Base-by-base conservation (phyloP, 148 eudicot genomes). In the Silene conica region DNA sequence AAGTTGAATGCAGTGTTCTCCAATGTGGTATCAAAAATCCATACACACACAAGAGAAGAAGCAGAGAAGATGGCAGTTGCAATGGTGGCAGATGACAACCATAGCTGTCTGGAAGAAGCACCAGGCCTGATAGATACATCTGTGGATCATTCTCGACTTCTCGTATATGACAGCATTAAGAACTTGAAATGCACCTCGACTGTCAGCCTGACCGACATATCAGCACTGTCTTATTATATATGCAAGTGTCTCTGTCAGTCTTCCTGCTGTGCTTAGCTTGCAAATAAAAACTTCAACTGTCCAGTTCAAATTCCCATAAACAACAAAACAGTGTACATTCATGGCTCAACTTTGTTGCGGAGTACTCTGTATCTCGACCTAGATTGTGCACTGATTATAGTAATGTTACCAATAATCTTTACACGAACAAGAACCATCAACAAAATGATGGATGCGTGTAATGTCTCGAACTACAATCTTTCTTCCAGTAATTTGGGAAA, bases 41-140 rank as follows among this genome's bases (percentile, higher is more conserved):
- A 93, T 66, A 87, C 90, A 74, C 82, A 89, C 78, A 93, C 96
- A 48, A 88, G 86, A 73, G 98, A 90, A 73, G 98, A 93, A 80
- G 98, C 90, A 68, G 87, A 90, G 81, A 93, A 87, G 79, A 86
- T 93, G 89, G 86, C 83, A 2, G 71, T 81, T 25, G 98, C 92
- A 9, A 74, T 82, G 64, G 74, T 71, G 72, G 82, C 87, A 21
- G 96, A 93, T 20, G 98, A 90, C 80, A 89, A 89, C 77, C 89
- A 84, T 56, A 93, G 96, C 77, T 89, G 96, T 76, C 79, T 93
- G 78, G 98, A 93, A 81, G 98, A 90, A 85, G 84, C 93, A 64
- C 92, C 82, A 0, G 70, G 76, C 15, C 72, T 74, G 20, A 59
- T 86, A 58, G 93, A 89, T 50, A 88, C 89, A 12, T 88, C 95